Conservation (phyloP, 164 flowering plant genomes). For the Dillenia suffruticosa region DNA sequence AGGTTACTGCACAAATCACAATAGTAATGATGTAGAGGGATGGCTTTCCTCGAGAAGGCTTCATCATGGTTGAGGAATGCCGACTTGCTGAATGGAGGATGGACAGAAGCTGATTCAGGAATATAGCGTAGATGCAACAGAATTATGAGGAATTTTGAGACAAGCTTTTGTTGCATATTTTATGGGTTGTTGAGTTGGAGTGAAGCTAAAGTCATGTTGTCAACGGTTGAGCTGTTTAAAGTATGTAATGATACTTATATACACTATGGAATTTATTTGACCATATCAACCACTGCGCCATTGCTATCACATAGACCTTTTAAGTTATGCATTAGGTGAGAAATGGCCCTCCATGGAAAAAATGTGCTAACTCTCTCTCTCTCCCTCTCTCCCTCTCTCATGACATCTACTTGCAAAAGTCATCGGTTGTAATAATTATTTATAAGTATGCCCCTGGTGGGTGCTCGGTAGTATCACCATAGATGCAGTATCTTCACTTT, state of each 20-base stretch:
- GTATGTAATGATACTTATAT: too few species aligned
- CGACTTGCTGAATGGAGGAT: background rate
- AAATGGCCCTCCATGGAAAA: too few species aligned
- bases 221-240: background rate
- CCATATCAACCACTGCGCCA: slow-evolving; percentile 11
- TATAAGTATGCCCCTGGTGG: too few species aligned
- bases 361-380: too few species aligned
- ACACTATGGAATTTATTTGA: slow-evolving; percentile 4
- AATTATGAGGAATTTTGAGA: slow-evolving; percentile 17
- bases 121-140: slow-evolving; percentile 10
- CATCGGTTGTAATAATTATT: too few species aligned
- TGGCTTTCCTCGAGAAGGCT: slow-evolving; percentile 40
- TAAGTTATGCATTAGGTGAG: too few species aligned
- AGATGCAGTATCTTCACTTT: too few species aligned
- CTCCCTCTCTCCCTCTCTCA: too few species aligned
- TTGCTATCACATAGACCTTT: slow-evolving; percentile 1
- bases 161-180: slow-evolving; percentile 3
- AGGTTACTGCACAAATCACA: slow-evolving; percentile 37
- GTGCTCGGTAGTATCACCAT: too few species aligned
- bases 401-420: too few species aligned
- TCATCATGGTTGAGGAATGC: slow-evolving; percentile 19
- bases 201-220: slow-evolving; percentile 61
- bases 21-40: slow-evolving; percentile 45
- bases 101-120: background rate
- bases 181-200: slow-evolving; percentile 58